phyloP scores from a whole-genome alignment of 2,329 filamentous ascomycete genomes.

The Fusarium napiforme region DNA sequence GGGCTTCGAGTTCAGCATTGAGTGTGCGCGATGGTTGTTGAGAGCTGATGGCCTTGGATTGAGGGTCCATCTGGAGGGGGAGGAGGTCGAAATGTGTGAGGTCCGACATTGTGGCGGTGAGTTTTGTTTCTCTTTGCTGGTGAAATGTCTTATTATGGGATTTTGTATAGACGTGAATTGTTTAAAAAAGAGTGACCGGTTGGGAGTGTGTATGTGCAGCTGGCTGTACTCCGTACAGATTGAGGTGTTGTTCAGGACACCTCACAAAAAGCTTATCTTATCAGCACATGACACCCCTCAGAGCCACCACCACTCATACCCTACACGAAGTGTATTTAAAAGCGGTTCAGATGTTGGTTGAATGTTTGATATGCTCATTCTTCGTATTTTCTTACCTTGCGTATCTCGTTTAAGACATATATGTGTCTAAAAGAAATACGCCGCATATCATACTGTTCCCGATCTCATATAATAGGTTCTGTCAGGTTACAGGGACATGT shows the following conservation, averaged over 20 bases:
- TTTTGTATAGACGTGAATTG: background rate
- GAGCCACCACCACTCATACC: constrained; percentile 23
- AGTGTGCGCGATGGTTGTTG: constrained; percentile 62
- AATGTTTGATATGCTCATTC: too few species aligned
- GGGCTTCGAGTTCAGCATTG: constrained; percentile 72
- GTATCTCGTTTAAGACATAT: rapidly evolving
- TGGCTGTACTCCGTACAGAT: background rate
- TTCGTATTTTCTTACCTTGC: rapidly evolving
- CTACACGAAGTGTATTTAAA: constrained; percentile 4
- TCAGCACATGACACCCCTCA: constrained; percentile 49
- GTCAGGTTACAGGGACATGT: background rate
- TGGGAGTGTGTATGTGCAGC: constrained; percentile 9
- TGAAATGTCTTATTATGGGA: background rate
- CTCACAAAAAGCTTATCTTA: constrained; percentile 52
- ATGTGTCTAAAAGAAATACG: too few species aligned
- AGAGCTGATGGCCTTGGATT: constrained; percentile 77
- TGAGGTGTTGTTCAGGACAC: constrained; percentile 46
- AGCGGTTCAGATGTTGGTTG: background rate
- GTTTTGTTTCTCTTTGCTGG: background rate
- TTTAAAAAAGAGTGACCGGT: constrained; percentile 33
- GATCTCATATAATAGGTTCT: too few species aligned
- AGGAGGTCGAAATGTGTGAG: constrained; percentile 83
- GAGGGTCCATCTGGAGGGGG: constrained; percentile 82
- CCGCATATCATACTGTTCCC: background rate
- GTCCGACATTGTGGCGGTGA: constrained; percentile 61